phyloP scores from a whole-genome alignment of 305 asterid species.

The Fraxinus angustifolia region DNA sequence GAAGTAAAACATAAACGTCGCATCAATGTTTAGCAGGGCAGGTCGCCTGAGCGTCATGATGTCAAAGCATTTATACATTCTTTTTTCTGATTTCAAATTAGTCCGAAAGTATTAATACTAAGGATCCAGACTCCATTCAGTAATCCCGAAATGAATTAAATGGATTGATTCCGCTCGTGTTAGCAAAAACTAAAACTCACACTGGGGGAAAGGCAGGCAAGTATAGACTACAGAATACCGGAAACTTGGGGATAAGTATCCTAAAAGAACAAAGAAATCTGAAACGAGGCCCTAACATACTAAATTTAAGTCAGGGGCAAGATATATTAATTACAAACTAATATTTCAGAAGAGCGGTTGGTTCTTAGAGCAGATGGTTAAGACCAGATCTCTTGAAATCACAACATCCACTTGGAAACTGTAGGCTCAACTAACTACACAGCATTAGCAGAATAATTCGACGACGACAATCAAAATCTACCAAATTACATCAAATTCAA shows the following conservation, averaged over 20 bases:
- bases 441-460: background rate
- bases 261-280: background rate
- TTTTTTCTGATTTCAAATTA: background rate
- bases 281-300: background rate
- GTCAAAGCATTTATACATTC: background rate
- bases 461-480: background rate
- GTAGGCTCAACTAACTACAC: background rate
- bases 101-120: background rate
- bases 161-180: background rate
- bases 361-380: background rate
- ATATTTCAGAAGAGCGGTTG: background rate
- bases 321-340: background rate
- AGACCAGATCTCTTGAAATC: background rate
- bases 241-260: background rate
- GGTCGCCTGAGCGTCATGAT: background rate
- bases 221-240: background rate
- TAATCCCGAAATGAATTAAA: background rate
- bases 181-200: background rate
- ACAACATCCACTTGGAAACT: background rate
- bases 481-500: conserved; percentile 1
- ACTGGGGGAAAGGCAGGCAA: background rate
- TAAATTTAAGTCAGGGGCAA: background rate
- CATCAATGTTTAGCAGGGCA: background rate
- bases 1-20: background rate
- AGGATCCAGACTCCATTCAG: background rate